Evolutionary conservation across 768 basidiomycete species (phyloP), one percentile per base, ranked within the genome.

Genomic region (Lentinula boryana): DNA sequence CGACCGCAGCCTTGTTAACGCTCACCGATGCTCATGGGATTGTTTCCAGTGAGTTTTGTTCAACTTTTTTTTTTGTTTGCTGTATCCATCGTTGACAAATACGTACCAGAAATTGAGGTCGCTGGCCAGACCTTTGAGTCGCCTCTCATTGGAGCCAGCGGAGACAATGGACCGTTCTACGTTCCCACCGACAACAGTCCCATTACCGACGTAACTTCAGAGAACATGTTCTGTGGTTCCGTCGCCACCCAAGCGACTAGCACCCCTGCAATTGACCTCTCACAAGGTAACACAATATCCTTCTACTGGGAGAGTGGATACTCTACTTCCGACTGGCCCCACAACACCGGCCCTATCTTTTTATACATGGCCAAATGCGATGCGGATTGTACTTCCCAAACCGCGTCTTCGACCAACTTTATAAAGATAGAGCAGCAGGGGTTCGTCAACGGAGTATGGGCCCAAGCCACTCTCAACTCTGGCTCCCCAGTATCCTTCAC

Each of bases 81-180:
- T 12, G 3, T 23, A 4, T 18, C 27, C 9, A 16, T 5, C n/a
- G 6, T 38, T 38, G 4, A 31, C 15, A 13, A 27, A 8, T 32
- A 13, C 5, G 3, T 32, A 27, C 4, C 21, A 32, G 57, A 58
- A 21, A 58, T 58, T 48, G 23, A 58, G 21, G 57, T 50, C 3
- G 57, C 44, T 23, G 57, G 57, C 35, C 57, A 58, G 32, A 58
- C 57, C 7, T 58, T 48, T 44, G 27, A 58, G n/a, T 46, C 57
- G 1, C 44, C 44, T 58, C 57, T 58, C 5, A 58, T 58, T 31
- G 41, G 41, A 31, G 32, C 43, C 12, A 31, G 32, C 12, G 57
- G 44, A 15, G 57, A 58, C 16, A 57, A 36, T 43, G 57, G 57
- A 27, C 57, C 57, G 2, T 48, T 58, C 44, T 48, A 58, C 43